These are phyloP conservation scores for Solanum commersonii DNA, from an alignment of 257 asterid genomes.

Conservation along the genomic window DNA sequence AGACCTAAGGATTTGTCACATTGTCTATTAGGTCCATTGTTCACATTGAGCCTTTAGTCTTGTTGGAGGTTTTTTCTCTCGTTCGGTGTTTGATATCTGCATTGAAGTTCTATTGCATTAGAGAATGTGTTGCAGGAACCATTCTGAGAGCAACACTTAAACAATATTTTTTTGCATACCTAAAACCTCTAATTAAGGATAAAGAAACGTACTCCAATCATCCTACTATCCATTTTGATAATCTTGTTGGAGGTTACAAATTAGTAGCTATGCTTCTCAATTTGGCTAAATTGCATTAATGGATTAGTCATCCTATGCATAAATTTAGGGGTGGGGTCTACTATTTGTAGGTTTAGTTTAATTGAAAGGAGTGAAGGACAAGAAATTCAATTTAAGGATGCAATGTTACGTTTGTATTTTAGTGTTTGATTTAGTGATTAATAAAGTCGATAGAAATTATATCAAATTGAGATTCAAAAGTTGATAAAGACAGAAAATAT, in stretches of 20 bases:
- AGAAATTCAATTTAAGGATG: not conserved
- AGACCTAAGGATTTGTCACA: not conserved
- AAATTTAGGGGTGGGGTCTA: not conserved
- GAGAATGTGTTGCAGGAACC: accelerated
- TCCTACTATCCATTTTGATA: not conserved
- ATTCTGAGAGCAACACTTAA: too few relatives aligned
- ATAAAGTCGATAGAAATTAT: not conserved
- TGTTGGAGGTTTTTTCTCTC: not conserved
- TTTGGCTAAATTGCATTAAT: not conserved
- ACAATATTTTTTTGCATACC: too few relatives aligned
- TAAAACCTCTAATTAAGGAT: too few relatives aligned
- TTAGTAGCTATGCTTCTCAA: not conserved
- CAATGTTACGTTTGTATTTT: not conserved
- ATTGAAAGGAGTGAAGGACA: not conserved
- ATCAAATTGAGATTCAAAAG: not conserved
- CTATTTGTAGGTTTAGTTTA: not conserved
- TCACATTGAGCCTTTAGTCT: not conserved
- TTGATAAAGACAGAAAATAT: not conserved
- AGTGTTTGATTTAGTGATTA: not conserved
- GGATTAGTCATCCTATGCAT: not conserved
- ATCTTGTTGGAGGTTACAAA: not conserved
- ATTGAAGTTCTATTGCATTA: accelerated
- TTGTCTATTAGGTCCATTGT: not conserved
- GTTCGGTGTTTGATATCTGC: accelerated
- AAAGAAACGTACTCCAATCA: not conserved